These are phyloP conservation scores for Kodamaea lidongshanica DNA, from an alignment of 805 yeast genomes.

Conservation along the genomic window DNA sequence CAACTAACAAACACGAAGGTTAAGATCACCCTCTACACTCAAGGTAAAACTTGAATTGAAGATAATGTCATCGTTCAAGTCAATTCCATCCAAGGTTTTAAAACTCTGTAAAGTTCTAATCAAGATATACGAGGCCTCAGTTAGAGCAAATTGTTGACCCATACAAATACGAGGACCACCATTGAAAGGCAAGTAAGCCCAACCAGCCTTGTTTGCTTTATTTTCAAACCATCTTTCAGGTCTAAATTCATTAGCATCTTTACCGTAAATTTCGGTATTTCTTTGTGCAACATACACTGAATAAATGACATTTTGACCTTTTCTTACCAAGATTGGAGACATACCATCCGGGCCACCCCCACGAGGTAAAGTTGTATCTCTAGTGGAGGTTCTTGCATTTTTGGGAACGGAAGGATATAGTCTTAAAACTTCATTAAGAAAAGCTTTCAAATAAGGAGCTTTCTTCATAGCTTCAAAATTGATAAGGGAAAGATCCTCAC, in stretches of 20 bases:
- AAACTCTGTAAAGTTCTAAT: slow-evolving; percentile 32
- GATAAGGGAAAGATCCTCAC: slow-evolving; percentile 24
- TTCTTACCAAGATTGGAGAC: slow-evolving; percentile 15
- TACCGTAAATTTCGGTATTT: slow-evolving; percentile 33
- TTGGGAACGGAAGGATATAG: slow-evolving; percentile 46
- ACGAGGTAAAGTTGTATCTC: slow-evolving; percentile 42
- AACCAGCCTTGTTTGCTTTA: slow-evolving; percentile 13
- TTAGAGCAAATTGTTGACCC: slow-evolving; percentile 52
- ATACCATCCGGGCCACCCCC: slow-evolving; percentile 39
- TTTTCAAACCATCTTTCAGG: slow-evolving; percentile 46
- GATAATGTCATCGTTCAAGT: background rate
- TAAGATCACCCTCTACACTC: too few relatives aligned
- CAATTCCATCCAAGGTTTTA: slow-evolving; percentile 12
- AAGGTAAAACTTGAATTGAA: slow-evolving; percentile 7
- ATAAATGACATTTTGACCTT: slow-evolving; percentile 16
- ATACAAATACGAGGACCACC: slow-evolving; percentile 53
- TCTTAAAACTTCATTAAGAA: slow-evolving; percentile 43
- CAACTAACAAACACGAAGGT: too few relatives aligned
- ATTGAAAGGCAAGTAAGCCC: slow-evolving; percentile 18
- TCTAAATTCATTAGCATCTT: slow-evolving; percentile 37
- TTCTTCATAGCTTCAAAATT: slow-evolving; percentile 43
- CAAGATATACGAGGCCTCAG: slow-evolving; percentile 43
- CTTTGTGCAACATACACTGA: slow-evolving; percentile 19
- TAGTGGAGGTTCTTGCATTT: slow-evolving; percentile 39
- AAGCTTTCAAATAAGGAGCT: slow-evolving; percentile 40